Evolutionary conservation across 352 stramenopile genomes (phyloP).

Genomic region (Globisporangium middletonii): DNA sequence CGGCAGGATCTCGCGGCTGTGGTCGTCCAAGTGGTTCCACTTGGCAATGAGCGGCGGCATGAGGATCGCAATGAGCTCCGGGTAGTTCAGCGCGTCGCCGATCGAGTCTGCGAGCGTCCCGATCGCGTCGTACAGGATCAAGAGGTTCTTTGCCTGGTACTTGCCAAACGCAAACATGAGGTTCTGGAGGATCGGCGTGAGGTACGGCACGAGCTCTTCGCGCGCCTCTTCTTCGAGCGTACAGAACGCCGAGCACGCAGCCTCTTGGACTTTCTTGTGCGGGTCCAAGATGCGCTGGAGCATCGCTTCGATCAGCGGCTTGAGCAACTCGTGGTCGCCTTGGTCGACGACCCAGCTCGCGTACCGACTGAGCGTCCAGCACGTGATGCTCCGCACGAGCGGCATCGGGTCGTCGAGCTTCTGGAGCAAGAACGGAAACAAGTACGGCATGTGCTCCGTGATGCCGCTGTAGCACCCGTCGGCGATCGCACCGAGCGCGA

Average conservation of each 20-base stretch:
- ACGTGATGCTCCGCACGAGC: constrained; percentile 92
- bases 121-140: constrained; percentile 96
- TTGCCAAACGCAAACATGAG: constrained; percentile 91
- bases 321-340: constrained; percentile 78
- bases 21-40: constrained; percentile 85
- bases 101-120: constrained; percentile 94
- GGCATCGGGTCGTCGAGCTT: constrained; percentile 87
- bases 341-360: constrained; percentile 90
- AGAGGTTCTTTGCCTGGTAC: constrained; percentile 92
- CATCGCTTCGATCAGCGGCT: constrained; percentile 83
- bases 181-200: constrained; percentile 89
- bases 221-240: constrained; percentile 92
- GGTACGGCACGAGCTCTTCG: constrained; percentile 91
- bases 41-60: constrained; percentile 92
- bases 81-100: constrained; percentile 89
- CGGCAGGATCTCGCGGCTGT: constrained; percentile 76
- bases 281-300: constrained; percentile 85
- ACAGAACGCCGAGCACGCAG: constrained; percentile 92
- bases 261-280: constrained; percentile 95
- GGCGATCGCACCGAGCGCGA: constrained; percentile 93
- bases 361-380: constrained; percentile 93
- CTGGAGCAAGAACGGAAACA: constrained; percentile 94
- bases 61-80: constrained; percentile 88
- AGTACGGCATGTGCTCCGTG: constrained; percentile 83
- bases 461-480: constrained; percentile 93